These are phyloP conservation scores for Russula emetica DNA, from an alignment of 768 basidiomycete genomes.

Conservation along the genomic window DNA sequence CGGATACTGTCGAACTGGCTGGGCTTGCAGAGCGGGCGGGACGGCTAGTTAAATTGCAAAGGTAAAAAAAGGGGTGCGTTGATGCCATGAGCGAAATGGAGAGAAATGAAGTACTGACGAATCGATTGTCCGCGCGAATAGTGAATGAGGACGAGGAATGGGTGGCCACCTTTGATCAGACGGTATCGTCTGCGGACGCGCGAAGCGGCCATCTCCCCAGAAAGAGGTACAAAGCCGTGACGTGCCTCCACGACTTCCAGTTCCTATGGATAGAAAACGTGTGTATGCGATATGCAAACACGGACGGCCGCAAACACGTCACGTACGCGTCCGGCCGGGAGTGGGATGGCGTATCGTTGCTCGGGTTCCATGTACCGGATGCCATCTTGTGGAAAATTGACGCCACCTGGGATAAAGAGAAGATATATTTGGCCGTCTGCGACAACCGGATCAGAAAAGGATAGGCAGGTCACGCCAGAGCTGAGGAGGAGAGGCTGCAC, in stretches of 20 bases:
- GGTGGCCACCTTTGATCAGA: constrained; percentile 66
- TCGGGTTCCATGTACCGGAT: constrained; percentile 74
- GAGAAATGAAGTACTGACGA: constrained; percentile 43
- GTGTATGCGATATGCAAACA: neutral
- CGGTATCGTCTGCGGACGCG: constrained; percentile 69
- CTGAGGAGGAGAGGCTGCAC: neutral
- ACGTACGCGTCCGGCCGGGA: constrained; percentile 52
- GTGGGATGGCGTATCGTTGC: constrained; percentile 51
- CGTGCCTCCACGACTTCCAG: constrained; percentile 72
- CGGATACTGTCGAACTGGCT: constrained; percentile 68
- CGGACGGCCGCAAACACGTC: neutral
- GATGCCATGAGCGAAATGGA: neutral
- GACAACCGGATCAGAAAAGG: neutral
- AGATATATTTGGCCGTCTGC: constrained; percentile 64
- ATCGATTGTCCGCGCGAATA: constrained; percentile 62
- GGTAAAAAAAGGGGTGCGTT: neutral
- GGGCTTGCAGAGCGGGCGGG: constrained; percentile 50
- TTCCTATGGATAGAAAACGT: constrained; percentile 45
- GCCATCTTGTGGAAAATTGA: constrained; percentile 69
- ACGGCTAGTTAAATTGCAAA: constrained; percentile 45
- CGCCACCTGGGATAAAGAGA: constrained; percentile 57
- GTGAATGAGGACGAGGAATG: constrained; percentile 70
- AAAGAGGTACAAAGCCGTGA: constrained; percentile 70
- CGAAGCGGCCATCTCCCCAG: constrained; percentile 57
- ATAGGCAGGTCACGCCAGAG: neutral